These are phyloP conservation scores for Picea glauca DNA, from an alignment of 75 land plant genomes.

Conservation along the genomic window DNA sequence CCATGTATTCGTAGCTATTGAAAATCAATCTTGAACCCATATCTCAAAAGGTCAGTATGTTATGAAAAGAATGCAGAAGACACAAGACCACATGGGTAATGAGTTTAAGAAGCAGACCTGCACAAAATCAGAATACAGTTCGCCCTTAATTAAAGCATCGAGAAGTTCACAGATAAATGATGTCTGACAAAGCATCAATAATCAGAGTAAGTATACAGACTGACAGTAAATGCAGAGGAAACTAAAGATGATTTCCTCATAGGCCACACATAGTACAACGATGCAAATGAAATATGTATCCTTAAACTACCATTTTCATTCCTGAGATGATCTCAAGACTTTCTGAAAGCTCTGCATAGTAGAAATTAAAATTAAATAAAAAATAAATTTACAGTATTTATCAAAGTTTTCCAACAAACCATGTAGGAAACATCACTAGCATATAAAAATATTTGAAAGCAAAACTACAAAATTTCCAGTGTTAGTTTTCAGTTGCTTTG, in stretches of 20 bases:
- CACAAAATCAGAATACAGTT: slow-evolving; percentile 70
- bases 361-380: background rate
- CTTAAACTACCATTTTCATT: background rate
- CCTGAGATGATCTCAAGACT: background rate
- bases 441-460: background rate
- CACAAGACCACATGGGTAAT: background rate
- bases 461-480: background rate
- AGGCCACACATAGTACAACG: background rate
- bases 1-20: background rate
- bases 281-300: background rate
- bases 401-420: background rate
- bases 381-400: background rate
- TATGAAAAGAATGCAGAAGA: background rate
- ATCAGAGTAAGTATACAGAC: background rate
- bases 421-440: background rate
- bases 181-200: slow-evolving; percentile 6
- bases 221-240: background rate
- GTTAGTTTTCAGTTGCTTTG: background rate
- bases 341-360: background rate
- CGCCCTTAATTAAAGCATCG: slow-evolving; percentile 60
- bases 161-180: slow-evolving; percentile 52
- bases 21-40: background rate
- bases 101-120: slow-evolving; percentile 47
- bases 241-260: background rate
- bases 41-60: background rate